These are phyloP conservation scores for Thozetella sp. DNA, from an alignment of 495 filamentous ascomycete genomes.

Conservation along the genomic window DNA sequence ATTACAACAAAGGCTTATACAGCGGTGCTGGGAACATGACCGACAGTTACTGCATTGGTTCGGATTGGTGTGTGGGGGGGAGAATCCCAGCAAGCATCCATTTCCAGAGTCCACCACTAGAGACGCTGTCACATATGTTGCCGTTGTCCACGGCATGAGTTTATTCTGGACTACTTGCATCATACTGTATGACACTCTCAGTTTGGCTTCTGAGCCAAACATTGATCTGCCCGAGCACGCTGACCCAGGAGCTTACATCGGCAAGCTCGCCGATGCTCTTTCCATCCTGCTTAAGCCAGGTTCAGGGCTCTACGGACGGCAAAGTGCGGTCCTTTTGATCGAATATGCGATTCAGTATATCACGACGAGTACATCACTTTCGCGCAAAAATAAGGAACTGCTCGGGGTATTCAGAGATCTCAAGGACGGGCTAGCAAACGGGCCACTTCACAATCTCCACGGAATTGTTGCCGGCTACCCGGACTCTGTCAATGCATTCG, in stretches of 20 bases:
- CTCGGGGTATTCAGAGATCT: too few species aligned
- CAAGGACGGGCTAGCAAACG: too few species aligned
- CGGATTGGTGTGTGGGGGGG: background rate
- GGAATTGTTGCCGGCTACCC: too few species aligned
- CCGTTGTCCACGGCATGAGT: background rate
- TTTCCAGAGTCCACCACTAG: background rate
- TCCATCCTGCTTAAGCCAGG: background rate
- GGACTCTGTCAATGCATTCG: too few species aligned
- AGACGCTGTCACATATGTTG: background rate
- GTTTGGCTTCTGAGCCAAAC: background rate
- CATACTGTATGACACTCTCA: background rate
- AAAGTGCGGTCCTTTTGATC: background rate
- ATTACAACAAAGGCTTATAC: background rate
- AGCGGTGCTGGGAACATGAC: slow-evolving; percentile 2
- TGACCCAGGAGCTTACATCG: background rate
- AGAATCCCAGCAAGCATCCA: background rate
- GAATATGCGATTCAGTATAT: background rate
- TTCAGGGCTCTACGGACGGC: background rate
- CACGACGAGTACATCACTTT: too few species aligned
- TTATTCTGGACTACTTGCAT: background rate
- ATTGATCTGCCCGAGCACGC: background rate
- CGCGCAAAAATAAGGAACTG: too few species aligned
- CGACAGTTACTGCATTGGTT: slow-evolving; percentile 2
- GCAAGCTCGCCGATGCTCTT: background rate
- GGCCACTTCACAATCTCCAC: too few species aligned